Percentiles rank a stretch among this genome's conserved stretches.
phyloP scores from a whole-genome alignment of 371 early-diverging fungal genomes.

The Mortierella polycephala region DNA sequence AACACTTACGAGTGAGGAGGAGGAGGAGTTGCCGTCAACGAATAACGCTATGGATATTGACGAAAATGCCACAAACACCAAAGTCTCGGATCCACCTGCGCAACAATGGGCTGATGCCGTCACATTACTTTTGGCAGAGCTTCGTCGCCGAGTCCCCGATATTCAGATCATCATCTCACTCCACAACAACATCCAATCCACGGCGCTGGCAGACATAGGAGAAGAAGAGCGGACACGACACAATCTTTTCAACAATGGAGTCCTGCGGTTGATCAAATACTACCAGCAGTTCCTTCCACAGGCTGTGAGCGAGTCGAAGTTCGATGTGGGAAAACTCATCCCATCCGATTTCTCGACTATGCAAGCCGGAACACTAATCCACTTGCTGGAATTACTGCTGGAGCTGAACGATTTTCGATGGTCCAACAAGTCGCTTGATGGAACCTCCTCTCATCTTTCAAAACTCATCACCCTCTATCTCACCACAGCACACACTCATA shows the following conservation, averaged over 20 bases:
- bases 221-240: constrained; percentile 54
- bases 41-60: constrained; percentile 19
- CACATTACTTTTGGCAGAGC: constrained; percentile 60
- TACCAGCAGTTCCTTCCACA: constrained; percentile 78
- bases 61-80: constrained; percentile 6
- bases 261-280: constrained; percentile 70
- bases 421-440: constrained; percentile 63
- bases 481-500: constrained; percentile 61
- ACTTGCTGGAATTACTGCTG: constrained; percentile 69
- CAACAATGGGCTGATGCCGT: constrained; percentile 47
- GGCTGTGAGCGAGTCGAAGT: constrained; percentile 72
- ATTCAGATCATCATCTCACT: constrained; percentile 72
- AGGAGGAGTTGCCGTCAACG: constrained; percentile 10
- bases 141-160: constrained; percentile 80
- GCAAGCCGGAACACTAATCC: constrained; percentile 65
- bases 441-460: constrained; percentile 67
- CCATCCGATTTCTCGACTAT: constrained; percentile 69
- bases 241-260: constrained; percentile 63
- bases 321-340: constrained; percentile 81
- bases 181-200: constrained; percentile 54
- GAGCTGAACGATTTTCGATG: constrained; percentile 75
- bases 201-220: constrained; percentile 4
- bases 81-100: constrained; percentile 29
- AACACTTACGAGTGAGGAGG: constrained; percentile 25
- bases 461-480: constrained; percentile 69